Conservation (phyloP, 768 basidiomycete species). For the Collybia mongolica region DNA sequence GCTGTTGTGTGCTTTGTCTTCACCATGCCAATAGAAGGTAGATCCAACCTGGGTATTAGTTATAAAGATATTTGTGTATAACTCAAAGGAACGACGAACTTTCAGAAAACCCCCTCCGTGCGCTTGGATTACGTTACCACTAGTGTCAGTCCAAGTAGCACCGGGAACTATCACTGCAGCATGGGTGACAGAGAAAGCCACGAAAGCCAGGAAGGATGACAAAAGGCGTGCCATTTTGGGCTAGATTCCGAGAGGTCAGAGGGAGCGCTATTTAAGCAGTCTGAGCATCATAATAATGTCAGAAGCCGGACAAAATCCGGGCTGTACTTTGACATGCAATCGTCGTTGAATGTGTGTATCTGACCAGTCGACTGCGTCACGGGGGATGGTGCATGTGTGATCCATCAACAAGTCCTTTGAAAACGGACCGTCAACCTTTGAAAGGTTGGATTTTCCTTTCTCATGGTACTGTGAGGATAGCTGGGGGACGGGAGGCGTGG, state of each 20-base stretch:
- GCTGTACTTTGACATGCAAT: not conserved
- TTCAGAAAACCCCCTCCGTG: slow-evolving; percentile 62
- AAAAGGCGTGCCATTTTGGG: slow-evolving; percentile 8
- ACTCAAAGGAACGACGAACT: slow-evolving; percentile 22
- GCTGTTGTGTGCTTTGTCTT: slow-evolving; percentile 60
- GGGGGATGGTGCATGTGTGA: not conserved
- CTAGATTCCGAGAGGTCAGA: not conserved
- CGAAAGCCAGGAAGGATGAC: slow-evolving; percentile 4
- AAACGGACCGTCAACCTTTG: slow-evolving; percentile 3
- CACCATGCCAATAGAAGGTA: slow-evolving; percentile 62
- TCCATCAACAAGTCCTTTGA: not conserved
- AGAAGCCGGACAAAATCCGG: slow-evolving; percentile 8
- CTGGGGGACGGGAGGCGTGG: not conserved
- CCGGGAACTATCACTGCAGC: slow-evolving; percentile 57
- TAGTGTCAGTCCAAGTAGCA: slow-evolving; percentile 61
- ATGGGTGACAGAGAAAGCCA: slow-evolving; percentile 13
- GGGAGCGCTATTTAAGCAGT: slow-evolving; percentile 2
- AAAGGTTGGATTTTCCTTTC: not conserved
- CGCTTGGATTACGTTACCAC: slow-evolving; percentile 60
- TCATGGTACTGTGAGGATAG: slow-evolving; percentile 1
- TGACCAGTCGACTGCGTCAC: slow-evolving; percentile 10
- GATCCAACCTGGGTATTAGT: slow-evolving; percentile 39
- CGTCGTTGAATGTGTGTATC: not conserved
- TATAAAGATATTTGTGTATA: not conserved
- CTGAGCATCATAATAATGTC: not conserved